These are phyloP conservation scores for Entamoeba dispar DNA, from an alignment of 208 protist genomes.

Conservation along the genomic window DNA sequence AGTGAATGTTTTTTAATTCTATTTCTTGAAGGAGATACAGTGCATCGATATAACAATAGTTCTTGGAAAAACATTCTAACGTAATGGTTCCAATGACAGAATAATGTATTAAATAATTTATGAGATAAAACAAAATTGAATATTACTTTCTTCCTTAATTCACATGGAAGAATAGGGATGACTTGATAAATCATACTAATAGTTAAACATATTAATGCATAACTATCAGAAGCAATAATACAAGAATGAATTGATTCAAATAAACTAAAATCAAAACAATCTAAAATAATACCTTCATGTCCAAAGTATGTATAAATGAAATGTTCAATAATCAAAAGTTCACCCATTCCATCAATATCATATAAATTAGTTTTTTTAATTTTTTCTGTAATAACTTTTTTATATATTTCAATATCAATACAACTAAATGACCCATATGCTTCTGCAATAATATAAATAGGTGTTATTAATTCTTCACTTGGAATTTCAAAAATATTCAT, in stretches of 20 bases:
- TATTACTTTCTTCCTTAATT: background rate
- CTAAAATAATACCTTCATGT: background rate
- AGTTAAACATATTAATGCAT: background rate
- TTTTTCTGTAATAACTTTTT: background rate
- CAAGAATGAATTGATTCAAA: background rate
- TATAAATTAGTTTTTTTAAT: background rate
- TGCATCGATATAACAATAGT: background rate
- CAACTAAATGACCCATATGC: background rate
- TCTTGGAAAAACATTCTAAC: background rate
- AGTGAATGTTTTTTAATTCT: background rate
- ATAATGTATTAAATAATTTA: background rate
- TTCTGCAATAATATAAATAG: background rate
- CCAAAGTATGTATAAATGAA: background rate
- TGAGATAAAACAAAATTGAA: background rate
- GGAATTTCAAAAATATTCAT: background rate
- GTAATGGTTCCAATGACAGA: background rate
- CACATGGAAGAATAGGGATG: background rate
- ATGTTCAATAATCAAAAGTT: background rate
- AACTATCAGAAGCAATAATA: background rate
- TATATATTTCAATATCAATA: background rate
- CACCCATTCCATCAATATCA: background rate
- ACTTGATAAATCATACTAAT: background rate
- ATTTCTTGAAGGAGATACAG: background rate
- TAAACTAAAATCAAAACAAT: background rate
- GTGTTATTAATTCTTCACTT: background rate